Base-by-base conservation (phyloP, 257 asterid species). In the Solanum etuberosum region DNA sequence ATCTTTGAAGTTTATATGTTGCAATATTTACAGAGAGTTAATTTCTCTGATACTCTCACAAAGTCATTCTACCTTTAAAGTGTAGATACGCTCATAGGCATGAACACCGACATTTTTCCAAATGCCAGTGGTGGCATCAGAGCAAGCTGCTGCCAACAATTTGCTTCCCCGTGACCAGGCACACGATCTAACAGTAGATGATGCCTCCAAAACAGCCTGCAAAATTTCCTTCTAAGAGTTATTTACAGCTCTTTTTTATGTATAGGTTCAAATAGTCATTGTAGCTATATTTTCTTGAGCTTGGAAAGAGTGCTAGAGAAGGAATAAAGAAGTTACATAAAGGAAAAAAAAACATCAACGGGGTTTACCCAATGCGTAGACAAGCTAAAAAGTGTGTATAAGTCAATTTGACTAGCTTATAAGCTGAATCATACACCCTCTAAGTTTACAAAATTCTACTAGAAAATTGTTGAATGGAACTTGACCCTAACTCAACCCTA, bases 151-250 rank as follows among this genome's bases (percentile, higher is more conserved):
- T 43, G 99, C 98, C 89, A 97, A 87, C 46, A 91, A 89, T 34
- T 91, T 92, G 46, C 97, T 95, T 7, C 90, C 88, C 7, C 96
- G 96, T 3, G 98, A 94, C 99, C 99, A 97, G 3, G 93, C 91
- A 61, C 98, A 95, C 10, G 99, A 94, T 90, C 99, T 93, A 67
- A 97, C 98, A 27, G 87, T 38, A 91, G 91, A 84, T 96, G 94
- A 90, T 65, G 92, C 98, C 86, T 97, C 98, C 90, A 96, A 91
- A 54, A 94, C 96, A 76, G 97, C 95, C 98, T 96, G 93, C 89
- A 87, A 59, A 63, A 25, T 43, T 78, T 78, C 84, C 84, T 78
- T 46, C 63, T 14, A 43, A 7, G 21, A 78, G 25, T 78, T 46
- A 78, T 43, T 43, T 42, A 43, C 59, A 78, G 38, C 61, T 7